Conservation (phyloP, 208 protist genomes). For the Porcisia hertigi region DNA sequence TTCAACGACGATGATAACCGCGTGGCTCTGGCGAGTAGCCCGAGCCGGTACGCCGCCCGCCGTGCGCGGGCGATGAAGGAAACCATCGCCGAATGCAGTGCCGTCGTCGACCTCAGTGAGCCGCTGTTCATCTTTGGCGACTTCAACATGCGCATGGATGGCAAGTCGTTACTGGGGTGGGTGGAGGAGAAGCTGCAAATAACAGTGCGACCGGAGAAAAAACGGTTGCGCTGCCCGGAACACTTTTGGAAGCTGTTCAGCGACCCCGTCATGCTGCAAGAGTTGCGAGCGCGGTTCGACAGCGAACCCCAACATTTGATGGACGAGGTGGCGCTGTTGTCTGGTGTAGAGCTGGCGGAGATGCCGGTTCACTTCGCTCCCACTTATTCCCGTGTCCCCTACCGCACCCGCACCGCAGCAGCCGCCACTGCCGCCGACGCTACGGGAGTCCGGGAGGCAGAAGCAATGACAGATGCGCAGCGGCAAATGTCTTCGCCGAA, state of each 20-base stretch:
- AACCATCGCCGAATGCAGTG: constrained; percentile 54
- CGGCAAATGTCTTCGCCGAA: not conserved
- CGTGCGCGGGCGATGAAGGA: constrained; percentile 63
- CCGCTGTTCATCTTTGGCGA: constrained; percentile 83
- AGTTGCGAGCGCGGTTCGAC: constrained; percentile 49
- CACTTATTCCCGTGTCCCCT: constrained; percentile 56
- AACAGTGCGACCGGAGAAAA: constrained; percentile 39
- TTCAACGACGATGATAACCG: constrained; percentile 73
- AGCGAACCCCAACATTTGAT: constrained; percentile 48
- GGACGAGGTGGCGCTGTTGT: constrained; percentile 50
- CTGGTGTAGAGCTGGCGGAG: constrained; percentile 62
- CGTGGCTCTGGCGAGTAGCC: constrained; percentile 40
- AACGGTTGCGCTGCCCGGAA: constrained; percentile 53
- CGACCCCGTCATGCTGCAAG: constrained; percentile 10
- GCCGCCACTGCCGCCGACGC: not conserved
- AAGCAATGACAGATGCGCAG: not conserved
- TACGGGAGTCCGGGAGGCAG: not conserved
- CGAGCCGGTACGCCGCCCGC: constrained; percentile 52
- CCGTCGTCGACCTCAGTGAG: constrained; percentile 50
- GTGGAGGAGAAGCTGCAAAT: constrained; percentile 35
- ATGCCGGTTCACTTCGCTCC: constrained; percentile 65
- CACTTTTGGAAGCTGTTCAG: constrained; percentile 55
- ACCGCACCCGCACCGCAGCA: constrained; percentile 8
- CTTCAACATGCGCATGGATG: constrained; percentile 73
- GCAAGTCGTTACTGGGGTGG: constrained; percentile 35